Evolutionary conservation across 2,329 filamentous ascomycete genomes (phyloP).

Genomic region (Penicillium brasilianum): DNA sequence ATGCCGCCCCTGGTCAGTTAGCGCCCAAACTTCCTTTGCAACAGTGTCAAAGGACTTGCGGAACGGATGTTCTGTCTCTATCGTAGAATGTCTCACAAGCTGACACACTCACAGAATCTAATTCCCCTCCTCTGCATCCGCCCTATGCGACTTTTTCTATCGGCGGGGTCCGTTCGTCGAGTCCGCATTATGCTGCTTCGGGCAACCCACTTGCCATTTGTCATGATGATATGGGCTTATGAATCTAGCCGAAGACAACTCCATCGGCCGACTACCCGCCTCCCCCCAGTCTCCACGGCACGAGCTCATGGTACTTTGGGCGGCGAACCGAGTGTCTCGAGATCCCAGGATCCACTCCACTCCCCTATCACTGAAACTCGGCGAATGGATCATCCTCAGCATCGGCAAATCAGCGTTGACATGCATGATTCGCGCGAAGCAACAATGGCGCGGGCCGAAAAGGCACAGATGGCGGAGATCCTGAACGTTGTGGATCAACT

Average conservation of each 20-base stretch:
- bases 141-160: constrained; percentile 61
- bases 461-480: constrained; percentile 38
- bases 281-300: constrained; percentile 30
- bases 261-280: constrained; percentile 22
- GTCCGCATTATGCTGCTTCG: constrained; percentile 64
- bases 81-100: constrained; percentile 21
- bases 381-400: constrained; percentile 26
- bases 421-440: constrained; percentile 33
- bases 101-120: constrained; percentile 55
- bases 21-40: constrained; percentile 9
- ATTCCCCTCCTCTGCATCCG: constrained; percentile 62
- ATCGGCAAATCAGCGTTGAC: constrained; percentile 30
- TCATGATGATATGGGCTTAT: constrained; percentile 63
- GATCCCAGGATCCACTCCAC: constrained; percentile 33
- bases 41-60: neutral
- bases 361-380: constrained; percentile 32
- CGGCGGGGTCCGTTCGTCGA: constrained; percentile 59
- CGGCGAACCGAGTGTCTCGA: constrained; percentile 30
- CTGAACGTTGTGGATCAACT: constrained; percentile 44
- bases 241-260: constrained; percentile 44
- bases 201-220: constrained; percentile 63
- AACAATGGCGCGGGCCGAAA: constrained; percentile 26
- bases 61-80: constrained; percentile 9
- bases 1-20: constrained; percentile 52
- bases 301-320: constrained; percentile 27